Evolutionary conservation across 2,329 filamentous ascomycete genomes (phyloP), one percentile per base, ranked within the genome.

Genomic region (Trichophyton rubrum): DNA sequence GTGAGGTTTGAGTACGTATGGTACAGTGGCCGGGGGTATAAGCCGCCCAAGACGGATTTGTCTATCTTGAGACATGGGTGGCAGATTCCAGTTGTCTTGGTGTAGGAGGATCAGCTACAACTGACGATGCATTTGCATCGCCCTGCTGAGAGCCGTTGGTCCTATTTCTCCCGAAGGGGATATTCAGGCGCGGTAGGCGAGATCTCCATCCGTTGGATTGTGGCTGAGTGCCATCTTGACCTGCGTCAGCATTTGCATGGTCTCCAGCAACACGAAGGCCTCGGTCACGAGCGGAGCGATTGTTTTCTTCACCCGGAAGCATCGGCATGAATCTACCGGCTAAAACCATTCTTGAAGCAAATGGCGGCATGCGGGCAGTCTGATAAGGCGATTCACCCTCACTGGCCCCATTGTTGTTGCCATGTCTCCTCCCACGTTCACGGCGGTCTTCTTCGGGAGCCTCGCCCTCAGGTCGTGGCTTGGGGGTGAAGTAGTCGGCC

Each of bases 401-500:
- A 64, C 66, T 69, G 30, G 65, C 68, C 60, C 63, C 59, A 63
- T 70, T 65, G 40, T 59, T 59, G 59, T 24, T 60, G 49, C 55
- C 61, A 13, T 53, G 49, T 2, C 49, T 20, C 7, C 49, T 53
- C 6, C 49, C 27, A 24, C 49, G 22, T 7, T 33, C 27, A 9
- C 49, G 49, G 11, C 49, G 49, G 9, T 53, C 49, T n/a, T 53
- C 49, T 24, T 53, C 49, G n/a, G 24, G 49, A 13, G 49, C n/a
- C 49, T 47, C 61, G 58, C 75, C 79, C 63, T 85, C 83, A 2
- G 88, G 79, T 15, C 90, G 87, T 58, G 90, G 89, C 75, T 97
- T 97, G 0, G 93, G 92, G 2, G 90, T 86, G 73, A 95, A 97
- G 73, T 97, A 99, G 71, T 99, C 93, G 45, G 92, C 89, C 77